phyloP scores from a whole-genome alignment of 495 filamentous ascomycete species.

The Aspergillus leporis region DNA sequence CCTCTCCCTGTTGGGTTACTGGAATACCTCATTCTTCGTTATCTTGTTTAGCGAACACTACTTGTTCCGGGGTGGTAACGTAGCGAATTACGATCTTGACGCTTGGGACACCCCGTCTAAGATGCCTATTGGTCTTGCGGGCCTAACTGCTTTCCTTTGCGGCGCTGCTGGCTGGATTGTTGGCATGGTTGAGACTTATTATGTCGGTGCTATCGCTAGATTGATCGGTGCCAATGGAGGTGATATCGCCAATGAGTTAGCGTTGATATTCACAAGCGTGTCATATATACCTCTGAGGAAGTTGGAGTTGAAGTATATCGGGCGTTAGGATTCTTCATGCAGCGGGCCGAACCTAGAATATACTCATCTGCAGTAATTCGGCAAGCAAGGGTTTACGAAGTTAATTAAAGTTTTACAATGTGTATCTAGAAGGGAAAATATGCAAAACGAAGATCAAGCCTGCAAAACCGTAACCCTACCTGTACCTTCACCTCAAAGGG shows the following conservation, averaged over 20 bases:
- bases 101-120: conserved; percentile 33
- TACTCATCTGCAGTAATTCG: not conserved
- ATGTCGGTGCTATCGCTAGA: conserved; percentile 27
- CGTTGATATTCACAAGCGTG: conserved; percentile 25
- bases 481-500: too few relatives aligned
- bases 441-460: too few relatives aligned
- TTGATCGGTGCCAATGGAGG: conserved; percentile 27
- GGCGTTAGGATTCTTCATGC: conserved; percentile 16
- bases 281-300: conserved; percentile 24
- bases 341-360: not conserved
- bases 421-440: too few relatives aligned
- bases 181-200: conserved; percentile 43
- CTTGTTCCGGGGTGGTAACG: conserved; percentile 53
- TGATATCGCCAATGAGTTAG: conserved; percentile 34
- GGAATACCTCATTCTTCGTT: conserved; percentile 57
- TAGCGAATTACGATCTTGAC: conserved; percentile 43
- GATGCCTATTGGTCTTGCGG: conserved; percentile 35
- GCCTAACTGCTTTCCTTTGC: conserved; percentile 30
- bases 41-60: conserved; percentile 63
- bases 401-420: not conserved
- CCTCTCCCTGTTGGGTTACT: conserved; percentile 60
- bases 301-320: conserved; percentile 32
- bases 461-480: too few relatives aligned
- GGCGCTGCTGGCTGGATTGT: conserved; percentile 38
- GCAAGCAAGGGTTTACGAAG: not conserved